Evolutionary conservation across 768 basidiomycete genomes (phyloP).

Genomic region (Lactarius hatsudake): DNA sequence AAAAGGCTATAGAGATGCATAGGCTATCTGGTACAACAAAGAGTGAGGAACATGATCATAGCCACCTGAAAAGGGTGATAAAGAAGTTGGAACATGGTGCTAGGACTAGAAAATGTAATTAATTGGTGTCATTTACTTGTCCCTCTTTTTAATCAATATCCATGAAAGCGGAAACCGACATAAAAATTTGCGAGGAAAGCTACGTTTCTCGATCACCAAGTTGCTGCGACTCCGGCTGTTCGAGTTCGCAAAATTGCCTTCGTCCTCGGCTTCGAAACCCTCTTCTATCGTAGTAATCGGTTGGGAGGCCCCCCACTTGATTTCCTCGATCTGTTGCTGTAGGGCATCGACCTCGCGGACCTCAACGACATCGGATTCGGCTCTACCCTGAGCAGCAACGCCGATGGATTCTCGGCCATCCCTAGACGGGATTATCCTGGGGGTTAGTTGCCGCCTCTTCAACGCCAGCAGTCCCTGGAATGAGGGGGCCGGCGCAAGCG

Average conservation of each 20-base stretch:
- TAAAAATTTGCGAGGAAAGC: too few species aligned
- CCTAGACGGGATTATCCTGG: not conserved
- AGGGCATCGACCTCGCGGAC: not conserved
- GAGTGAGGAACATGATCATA: constrained; percentile 16
- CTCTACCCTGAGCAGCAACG: not conserved
- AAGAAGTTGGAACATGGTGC: constrained; percentile 1
- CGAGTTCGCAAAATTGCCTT: not conserved
- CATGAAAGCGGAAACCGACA: too few species aligned
- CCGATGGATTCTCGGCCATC: not conserved
- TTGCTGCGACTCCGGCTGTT: not conserved
- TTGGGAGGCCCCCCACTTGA: not conserved
- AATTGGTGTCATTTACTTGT: not conserved
- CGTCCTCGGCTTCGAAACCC: not conserved
- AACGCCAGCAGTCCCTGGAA: not conserved
- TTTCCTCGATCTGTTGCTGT: not conserved
- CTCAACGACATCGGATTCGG: not conserved
- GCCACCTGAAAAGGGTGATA: constrained; percentile 5
- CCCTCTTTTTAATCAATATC: too few species aligned
- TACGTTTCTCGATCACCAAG: not conserved
- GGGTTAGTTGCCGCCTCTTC: not conserved
- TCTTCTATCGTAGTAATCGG: not conserved
- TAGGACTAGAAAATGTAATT: not conserved
- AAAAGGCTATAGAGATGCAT: constrained; percentile 22
- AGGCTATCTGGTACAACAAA: not conserved
- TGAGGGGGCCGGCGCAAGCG: not conserved